Conservation (phyloP, 176 grass and related monocot species). For the Chloris gayana region DNA sequence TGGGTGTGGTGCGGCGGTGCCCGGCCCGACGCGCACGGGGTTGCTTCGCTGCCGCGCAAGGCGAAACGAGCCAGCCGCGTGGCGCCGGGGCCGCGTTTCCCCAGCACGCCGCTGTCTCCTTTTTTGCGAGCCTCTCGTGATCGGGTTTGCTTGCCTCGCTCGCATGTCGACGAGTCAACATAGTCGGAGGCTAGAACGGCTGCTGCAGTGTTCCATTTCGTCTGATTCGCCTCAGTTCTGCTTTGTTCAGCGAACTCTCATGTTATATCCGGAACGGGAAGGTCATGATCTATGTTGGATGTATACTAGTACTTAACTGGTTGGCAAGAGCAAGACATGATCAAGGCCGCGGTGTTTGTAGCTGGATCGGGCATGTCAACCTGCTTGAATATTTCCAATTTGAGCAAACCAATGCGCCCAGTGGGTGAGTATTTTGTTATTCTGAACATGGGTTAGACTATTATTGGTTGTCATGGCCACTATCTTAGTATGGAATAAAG, state of each 20-base stretch:
- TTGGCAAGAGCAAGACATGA: background rate
- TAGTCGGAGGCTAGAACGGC: background rate
- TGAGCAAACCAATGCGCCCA: background rate
- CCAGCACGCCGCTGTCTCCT: background rate
- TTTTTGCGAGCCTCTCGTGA: background rate
- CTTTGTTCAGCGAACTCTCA: background rate
- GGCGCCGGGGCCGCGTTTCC: constrained; percentile 1
- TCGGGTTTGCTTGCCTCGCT: background rate
- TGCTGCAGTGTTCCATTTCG: background rate
- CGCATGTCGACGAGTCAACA: background rate
- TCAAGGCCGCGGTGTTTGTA: too few relatives aligned
- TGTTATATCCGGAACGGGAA: background rate
- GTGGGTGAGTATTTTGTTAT: background rate
- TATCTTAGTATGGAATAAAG: background rate
- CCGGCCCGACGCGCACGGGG: background rate
- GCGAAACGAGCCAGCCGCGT: background rate
- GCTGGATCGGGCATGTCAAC: background rate
- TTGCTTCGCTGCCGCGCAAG: constrained; percentile 7
- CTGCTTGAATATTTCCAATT: background rate
- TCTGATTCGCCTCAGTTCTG: background rate
- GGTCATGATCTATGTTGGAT: background rate
- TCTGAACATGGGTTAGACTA: background rate
- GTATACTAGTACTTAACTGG: too few relatives aligned
- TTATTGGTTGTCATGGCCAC: background rate
- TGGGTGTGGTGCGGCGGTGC: background rate